Evolutionary conservation across 2,329 filamentous ascomycete genomes (phyloP), one percentile per base, ranked within the genome.

Genomic region (Lizonia empirigonia): DNA sequence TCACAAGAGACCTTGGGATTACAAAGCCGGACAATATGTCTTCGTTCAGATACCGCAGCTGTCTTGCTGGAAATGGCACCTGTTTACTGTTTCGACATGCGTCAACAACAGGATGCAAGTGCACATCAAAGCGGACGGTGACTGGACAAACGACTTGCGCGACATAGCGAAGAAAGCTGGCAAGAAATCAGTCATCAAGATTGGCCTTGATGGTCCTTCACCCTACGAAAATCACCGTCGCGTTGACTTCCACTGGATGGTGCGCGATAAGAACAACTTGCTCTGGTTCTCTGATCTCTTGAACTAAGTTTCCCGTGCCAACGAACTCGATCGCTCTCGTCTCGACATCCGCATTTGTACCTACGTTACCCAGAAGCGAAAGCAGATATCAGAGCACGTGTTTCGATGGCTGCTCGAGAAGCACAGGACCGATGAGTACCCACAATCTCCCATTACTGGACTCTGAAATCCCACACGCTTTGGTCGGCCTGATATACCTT

Each of bases 201-300:
- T 84, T 3, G 81, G 81, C 0, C 75, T 84, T 39, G 82, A 84
- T 46, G 82, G 82, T 1, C 27, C 44, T 16, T 60, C 62, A 4
- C 64, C 61, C 2, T 76, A 74, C 24, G 62, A 70, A 1, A 58
- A 70, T 18, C 78, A 80, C 55, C 77, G 81, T 26, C 76, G 81
- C 4, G 77, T 83, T 1, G 82, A 85, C 59, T 84, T 85, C 50
- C 81, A 85, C 66, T 85, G 82, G 82, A 82, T 81, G 56, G 81
- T 84, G 0, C 79, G 81, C 18, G 81, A 84, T 37, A 76, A 77
- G 48, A 83, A 83, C 64, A 76, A 81, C 41, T 74, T 85, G 0
- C 72, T 80, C 3, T 84, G 82, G 82, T 80, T 85, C 42, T 82
- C 81, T 0, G 77, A 82, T 56, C 76, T 84, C 0, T 74, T 84